Evolutionary conservation across 176 grass and related monocot genomes (phyloP).

Genomic region (Olyra latifolia): DNA sequence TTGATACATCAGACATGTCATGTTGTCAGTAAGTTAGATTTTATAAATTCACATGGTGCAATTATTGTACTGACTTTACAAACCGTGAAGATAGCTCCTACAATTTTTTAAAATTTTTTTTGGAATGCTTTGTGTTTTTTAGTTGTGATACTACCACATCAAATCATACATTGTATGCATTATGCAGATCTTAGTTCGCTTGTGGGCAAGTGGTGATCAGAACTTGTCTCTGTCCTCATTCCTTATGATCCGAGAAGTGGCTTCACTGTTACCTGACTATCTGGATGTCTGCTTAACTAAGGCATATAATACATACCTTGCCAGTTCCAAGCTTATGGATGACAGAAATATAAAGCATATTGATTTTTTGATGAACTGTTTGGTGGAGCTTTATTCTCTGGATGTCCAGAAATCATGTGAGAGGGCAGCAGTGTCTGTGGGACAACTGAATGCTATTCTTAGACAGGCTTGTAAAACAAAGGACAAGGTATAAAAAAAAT

Average conservation of each 20-base stretch:
- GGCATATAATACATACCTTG: conserved; percentile 73
- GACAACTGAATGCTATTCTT: conserved; percentile 67
- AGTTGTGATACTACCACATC: not conserved
- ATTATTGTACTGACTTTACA: not conserved
- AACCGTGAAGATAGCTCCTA: not conserved
- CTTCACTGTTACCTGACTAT: conserved; percentile 60
- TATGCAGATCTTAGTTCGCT: conserved; percentile 72
- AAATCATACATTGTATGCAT: not conserved
- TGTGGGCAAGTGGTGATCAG: conserved; percentile 85
- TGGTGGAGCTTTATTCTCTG: conserved; percentile 80
- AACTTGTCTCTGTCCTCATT: conserved; percentile 68
- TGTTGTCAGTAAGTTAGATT: not conserved
- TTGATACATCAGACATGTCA: conserved; percentile 8
- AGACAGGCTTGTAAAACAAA: conserved; percentile 66
- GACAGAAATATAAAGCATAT: conserved; percentile 58
- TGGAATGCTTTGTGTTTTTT: not conserved
- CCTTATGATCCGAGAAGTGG: conserved; percentile 69
- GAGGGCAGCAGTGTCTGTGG: conserved; percentile 59
- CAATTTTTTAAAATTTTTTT: conserved; percentile 4
- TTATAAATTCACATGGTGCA: not conserved
- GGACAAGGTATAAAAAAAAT: conserved; percentile 56
- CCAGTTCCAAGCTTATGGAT: conserved; percentile 70
- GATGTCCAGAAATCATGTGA: conserved; percentile 73
- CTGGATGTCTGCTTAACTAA: conserved; percentile 68
- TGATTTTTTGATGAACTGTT: conserved; percentile 65